A percentile compares a stretch with the other conserved stretches of the same genome.
These are phyloP conservation scores for Gigaspora rosea DNA, from an alignment of 192 early-diverging fungal species.

Conservation along the genomic window DNA sequence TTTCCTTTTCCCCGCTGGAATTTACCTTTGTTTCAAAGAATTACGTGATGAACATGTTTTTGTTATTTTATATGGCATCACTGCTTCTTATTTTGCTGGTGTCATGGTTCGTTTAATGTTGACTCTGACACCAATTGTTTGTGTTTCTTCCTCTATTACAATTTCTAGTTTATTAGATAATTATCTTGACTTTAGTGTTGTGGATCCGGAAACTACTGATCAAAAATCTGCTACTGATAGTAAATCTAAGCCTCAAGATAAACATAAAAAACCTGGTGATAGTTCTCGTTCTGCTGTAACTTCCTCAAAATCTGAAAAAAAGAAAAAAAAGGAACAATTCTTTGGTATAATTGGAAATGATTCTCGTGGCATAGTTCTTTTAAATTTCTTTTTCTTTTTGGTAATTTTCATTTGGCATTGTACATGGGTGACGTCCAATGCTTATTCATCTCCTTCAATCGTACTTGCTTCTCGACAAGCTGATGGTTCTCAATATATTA, in stretches of 20 bases:
- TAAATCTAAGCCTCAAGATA: slow-evolving; percentile 1
- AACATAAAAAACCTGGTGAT: not conserved
- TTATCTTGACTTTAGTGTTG: slow-evolving; percentile 60
- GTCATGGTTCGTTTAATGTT: slow-evolving; percentile 99
- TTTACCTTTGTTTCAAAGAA: slow-evolving; percentile 95
- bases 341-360: slow-evolving; percentile 53
- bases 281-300: slow-evolving; percentile 2
- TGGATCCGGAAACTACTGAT: slow-evolving; percentile 27
- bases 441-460: slow-evolving; percentile 99
- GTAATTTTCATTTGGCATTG: slow-evolving; percentile 94
- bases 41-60: slow-evolving; percentile 98
- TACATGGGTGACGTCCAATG: slow-evolving; percentile 97
- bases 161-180: slow-evolving; percentile 85
- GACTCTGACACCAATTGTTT: slow-evolving; percentile 96
- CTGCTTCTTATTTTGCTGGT: slow-evolving; percentile 98
- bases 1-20: slow-evolving; percentile 93
- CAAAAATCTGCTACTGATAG: slow-evolving; percentile 15
- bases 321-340: slow-evolving; percentile 38
- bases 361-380: slow-evolving; percentile 59
- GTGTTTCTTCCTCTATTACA: slow-evolving; percentile 89
- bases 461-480: slow-evolving; percentile 84
- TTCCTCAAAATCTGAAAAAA: slow-evolving; percentile 27
- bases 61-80: slow-evolving; percentile 95
- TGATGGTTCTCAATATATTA: slow-evolving; percentile 94
- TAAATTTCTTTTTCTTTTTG: slow-evolving; percentile 72